These are phyloP conservation scores for Musa schizocarpa DNA, from an alignment of 176 grass and related monocot genomes.

Conservation along the genomic window DNA sequence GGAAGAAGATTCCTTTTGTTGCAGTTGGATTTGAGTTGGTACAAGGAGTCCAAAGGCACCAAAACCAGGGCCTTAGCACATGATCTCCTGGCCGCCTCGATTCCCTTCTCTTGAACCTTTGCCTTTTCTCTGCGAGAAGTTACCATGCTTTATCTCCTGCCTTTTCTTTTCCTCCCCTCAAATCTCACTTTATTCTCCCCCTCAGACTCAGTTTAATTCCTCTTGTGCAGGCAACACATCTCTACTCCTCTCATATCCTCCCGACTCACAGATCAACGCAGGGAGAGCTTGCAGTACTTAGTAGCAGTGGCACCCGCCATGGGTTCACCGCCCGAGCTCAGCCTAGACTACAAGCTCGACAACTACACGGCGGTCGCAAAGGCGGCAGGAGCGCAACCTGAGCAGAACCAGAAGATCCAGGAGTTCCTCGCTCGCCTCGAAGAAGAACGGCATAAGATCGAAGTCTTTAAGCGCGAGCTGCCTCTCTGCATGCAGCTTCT, in stretches of 20 bases:
- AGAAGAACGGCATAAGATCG: conserved; percentile 91
- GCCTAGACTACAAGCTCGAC: conserved; percentile 75
- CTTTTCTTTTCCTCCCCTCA: conserved; percentile 52
- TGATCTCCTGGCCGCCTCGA: conserved; percentile 25
- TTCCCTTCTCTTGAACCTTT: conserved; percentile 60
- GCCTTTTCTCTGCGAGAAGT: conserved; percentile 99
- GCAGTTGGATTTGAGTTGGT: conserved; percentile 32
- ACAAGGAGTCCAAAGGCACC: conserved; percentile 33
- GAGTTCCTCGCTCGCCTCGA: conserved; percentile 72
- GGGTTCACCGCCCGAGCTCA: conserved; percentile 81
- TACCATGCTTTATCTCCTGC: conserved; percentile 52
- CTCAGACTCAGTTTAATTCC: conserved; percentile 49
- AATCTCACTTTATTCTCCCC: conserved; percentile 80
- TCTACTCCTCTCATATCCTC: not conserved
- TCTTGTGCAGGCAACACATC: conserved; percentile 18
- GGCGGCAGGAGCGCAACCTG: conserved; percentile 28
- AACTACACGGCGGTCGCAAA: conserved; percentile 24
- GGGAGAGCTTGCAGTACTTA: not conserved
- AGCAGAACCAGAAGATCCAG: conserved; percentile 58
- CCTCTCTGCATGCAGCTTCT: conserved; percentile 98
- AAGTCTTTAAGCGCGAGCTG: conserved; percentile 97
- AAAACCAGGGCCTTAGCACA: conserved; percentile 34
- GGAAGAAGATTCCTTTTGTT: conserved; percentile 21
- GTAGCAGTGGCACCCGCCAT: conserved; percentile 18
- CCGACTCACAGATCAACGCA: not conserved